Evolutionary conservation across 176 grass and related monocot species (phyloP).

Genomic region (Aegilops umbellulata): DNA sequence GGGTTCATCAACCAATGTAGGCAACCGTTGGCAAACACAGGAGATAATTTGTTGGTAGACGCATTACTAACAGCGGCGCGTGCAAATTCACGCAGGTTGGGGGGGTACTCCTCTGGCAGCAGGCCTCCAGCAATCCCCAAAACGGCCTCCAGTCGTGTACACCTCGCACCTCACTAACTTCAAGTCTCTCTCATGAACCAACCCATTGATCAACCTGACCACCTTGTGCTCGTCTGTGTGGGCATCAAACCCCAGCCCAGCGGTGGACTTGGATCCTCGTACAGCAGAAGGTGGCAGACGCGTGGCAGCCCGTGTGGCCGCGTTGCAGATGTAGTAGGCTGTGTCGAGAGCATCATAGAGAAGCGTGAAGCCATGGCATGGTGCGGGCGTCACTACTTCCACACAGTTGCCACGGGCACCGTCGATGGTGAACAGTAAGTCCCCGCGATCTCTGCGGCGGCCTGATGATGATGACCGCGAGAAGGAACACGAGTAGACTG

Average conservation of each 20-base stretch:
- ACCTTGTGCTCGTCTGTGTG: not conserved
- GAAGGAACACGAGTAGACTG: not conserved
- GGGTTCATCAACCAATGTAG: too few species aligned
- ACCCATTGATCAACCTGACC: conserved; percentile 8
- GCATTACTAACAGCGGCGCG: too few species aligned
- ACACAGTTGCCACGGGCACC: not conserved
- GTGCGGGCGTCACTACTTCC: not conserved
- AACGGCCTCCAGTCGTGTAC: not conserved
- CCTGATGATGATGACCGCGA: not conserved
- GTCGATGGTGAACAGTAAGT: not conserved
- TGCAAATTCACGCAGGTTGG: too few species aligned
- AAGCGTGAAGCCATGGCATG: conserved; percentile 9
- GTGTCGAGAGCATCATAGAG: not conserved
- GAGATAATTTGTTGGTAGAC: too few species aligned
- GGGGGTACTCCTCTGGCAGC: too few species aligned
- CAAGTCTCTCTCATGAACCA: too few species aligned
- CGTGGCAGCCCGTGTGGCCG: conserved; percentile 1
- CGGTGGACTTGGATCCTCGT: not conserved
- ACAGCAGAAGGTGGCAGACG: not conserved
- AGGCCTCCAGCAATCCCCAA: not conserved
- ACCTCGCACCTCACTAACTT: not conserved
- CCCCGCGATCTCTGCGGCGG: not conserved
- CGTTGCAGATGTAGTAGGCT: conserved; percentile 20
- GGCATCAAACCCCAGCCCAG: conserved; percentile 20
- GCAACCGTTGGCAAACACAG: too few species aligned